phyloP scores from a whole-genome alignment of 2,329 filamentous ascomycete species.

The Monilinia aucupariae region DNA sequence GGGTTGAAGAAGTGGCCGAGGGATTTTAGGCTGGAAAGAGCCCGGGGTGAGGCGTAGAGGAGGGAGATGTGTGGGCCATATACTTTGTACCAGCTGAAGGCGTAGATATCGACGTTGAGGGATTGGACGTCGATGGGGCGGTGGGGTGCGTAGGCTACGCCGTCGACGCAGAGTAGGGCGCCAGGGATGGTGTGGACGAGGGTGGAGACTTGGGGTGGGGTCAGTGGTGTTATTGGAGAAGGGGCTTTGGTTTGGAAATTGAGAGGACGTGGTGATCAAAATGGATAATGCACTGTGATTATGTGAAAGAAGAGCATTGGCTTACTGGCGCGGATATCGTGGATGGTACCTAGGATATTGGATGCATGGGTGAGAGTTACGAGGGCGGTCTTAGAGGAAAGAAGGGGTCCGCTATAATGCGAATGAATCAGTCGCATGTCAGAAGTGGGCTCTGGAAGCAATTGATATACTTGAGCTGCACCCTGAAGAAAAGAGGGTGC shows the following conservation, averaged over 20 bases:
- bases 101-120: slow-evolving; percentile 68
- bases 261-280: no score
- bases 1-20: slow-evolving; percentile 66
- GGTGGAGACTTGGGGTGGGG: slow-evolving; percentile 42
- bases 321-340: slow-evolving; percentile 46
- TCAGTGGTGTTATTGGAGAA: background rate
- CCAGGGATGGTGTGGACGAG: slow-evolving; percentile 45
- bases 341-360: slow-evolving; percentile 69
- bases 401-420: slow-evolving; percentile 37
- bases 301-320: background rate
- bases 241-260: background rate
- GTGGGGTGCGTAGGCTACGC: slow-evolving; percentile 72
- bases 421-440: background rate
- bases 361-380: slow-evolving; percentile 69
- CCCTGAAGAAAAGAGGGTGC: background rate
- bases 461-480: no score
- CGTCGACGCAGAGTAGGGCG: slow-evolving; percentile 66
- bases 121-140: slow-evolving; percentile 61
- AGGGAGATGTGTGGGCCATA: slow-evolving; percentile 71
- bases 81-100: slow-evolving; percentile 80
- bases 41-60: slow-evolving; percentile 57
- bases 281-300: no score
- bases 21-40: slow-evolving; percentile 51
- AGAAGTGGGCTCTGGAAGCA: background rate
- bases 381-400: slow-evolving; percentile 60